Evolutionary conservation across 768 basidiomycete genomes (phyloP).

Genomic region (Leccinum uliginosum): DNA sequence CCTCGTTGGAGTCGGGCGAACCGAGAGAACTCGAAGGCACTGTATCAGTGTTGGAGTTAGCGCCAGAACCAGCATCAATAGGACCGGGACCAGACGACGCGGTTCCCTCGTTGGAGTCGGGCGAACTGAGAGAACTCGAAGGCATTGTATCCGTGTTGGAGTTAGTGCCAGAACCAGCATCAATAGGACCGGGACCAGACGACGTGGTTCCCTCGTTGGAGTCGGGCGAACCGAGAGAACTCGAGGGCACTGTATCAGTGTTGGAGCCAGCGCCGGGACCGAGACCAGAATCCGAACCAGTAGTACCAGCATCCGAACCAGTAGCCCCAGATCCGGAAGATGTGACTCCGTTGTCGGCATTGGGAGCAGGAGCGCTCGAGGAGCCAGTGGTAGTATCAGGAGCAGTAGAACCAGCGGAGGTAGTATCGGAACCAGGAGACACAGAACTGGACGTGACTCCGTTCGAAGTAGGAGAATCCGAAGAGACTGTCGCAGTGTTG

Average conservation of each 20-base stretch:
- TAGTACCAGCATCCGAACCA: neutral
- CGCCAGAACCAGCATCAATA: no score
- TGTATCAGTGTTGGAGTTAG: neutral
- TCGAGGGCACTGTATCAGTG: neutral
- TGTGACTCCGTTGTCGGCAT: neutral
- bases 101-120: no score
- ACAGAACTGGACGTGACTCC: neutral
- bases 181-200: neutral
- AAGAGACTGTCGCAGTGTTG: neutral
- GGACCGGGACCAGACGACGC: neutral
- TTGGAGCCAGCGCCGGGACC: neutral
- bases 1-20: no score
- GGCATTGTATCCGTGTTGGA: no score
- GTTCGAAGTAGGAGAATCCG: no score
- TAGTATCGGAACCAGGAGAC: neutral
- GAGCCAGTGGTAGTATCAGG: neutral
- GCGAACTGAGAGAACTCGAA: no score
- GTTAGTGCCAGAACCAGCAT: no score
- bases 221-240: neutral
- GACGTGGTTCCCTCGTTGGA: no score
- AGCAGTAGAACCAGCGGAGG: neutral
- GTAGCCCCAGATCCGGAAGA: neutral
- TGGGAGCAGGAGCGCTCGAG: neutral
- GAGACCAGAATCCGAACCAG: neutral
- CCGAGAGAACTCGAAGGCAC: no score